Percentiles rank a stretch among this genome's conserved stretches.
Evolutionary conservation across 805 yeast genomes (phyloP).

Genomic region (Kuraishia molischiana): DNA sequence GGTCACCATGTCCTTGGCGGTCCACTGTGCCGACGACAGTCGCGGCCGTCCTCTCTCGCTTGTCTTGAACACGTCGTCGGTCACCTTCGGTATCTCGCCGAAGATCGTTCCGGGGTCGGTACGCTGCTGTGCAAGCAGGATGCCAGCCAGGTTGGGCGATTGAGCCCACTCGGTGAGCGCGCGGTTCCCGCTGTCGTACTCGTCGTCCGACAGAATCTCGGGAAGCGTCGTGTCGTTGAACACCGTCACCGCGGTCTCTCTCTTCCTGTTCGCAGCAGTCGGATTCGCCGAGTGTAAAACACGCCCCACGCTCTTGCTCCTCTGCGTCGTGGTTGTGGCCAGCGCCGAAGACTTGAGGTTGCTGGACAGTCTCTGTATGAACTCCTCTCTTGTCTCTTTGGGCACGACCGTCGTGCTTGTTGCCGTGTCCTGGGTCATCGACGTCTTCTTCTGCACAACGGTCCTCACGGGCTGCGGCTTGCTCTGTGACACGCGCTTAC

Average conservation of each 20-base stretch:
- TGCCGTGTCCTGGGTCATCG: too few species aligned
- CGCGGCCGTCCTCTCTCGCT: conserved; percentile 44
- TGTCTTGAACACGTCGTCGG: conserved; percentile 54
- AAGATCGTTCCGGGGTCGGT: conserved; percentile 62
- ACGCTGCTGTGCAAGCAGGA: conserved; percentile 33
- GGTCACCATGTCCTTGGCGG: conserved; percentile 33
- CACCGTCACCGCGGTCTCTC: neutral
- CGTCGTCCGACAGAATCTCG: conserved; percentile 42
- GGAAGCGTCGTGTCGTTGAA: conserved; percentile 21
- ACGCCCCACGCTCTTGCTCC: neutral
- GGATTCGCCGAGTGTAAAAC: neutral
- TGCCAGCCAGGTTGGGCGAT: conserved; percentile 41
- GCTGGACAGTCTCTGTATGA: neutral
- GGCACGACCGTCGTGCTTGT: neutral
- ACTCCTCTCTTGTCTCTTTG: neutral
- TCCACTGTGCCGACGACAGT: conserved; percentile 44
- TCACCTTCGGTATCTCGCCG: conserved; percentile 62
- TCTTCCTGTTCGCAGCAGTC: neutral
- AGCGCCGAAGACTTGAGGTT: neutral
- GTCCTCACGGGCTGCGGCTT: too few species aligned
- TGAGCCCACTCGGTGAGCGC: conserved; percentile 53
- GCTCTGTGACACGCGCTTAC: too few species aligned
- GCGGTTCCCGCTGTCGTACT: conserved; percentile 37
- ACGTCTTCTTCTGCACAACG: too few species aligned
- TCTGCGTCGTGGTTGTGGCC: conserved; percentile 2